A percentile compares a stretch with the other conserved stretches of the same genome.
phyloP scores from a whole-genome alignment of 495 filamentous ascomycete genomes.

The Annulohypoxylon moriforme region DNA sequence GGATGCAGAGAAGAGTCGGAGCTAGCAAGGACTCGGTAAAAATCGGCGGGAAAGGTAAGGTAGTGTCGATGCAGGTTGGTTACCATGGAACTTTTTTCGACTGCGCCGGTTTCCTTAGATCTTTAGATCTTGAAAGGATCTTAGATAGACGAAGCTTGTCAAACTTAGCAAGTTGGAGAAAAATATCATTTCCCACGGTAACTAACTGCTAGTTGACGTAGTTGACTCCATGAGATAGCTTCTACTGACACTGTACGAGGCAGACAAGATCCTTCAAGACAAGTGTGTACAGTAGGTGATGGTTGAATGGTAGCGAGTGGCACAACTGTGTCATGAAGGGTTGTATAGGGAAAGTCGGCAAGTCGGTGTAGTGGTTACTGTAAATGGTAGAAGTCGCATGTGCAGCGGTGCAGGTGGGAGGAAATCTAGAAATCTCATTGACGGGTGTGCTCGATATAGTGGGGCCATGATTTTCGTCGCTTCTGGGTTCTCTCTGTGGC shows the following conservation, averaged over 20 bases:
- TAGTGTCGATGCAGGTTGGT: slow-evolving; percentile 10
- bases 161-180: slow-evolving; percentile 7
- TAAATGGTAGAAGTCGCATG: slow-evolving; percentile 19
- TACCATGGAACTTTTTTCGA: slow-evolving; percentile 17
- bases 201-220: slow-evolving; percentile 13
- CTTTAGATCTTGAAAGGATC: slow-evolving; percentile 9
- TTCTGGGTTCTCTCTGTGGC: background rate
- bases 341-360: slow-evolving; percentile 25
- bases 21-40: slow-evolving; percentile 11
- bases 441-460: slow-evolving; percentile 3
- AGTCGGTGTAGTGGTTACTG: slow-evolving; percentile 35
- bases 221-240: slow-evolving; percentile 25
- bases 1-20: background rate
- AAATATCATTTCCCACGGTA: slow-evolving; percentile 20
- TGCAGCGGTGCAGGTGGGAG: slow-evolving; percentile 14
- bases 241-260: too few species aligned
- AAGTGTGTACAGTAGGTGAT: background rate
- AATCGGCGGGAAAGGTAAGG: slow-evolving; percentile 8
- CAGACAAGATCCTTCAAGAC: background rate
- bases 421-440: background rate
- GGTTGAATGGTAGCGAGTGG: background rate
- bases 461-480: slow-evolving; percentile 33
- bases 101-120: background rate
- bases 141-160: background rate
- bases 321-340: slow-evolving; percentile 33